These are phyloP conservation scores for Penicillium antarcticum DNA, from an alignment of 495 filamentous ascomycete species.

Conservation along the genomic window DNA sequence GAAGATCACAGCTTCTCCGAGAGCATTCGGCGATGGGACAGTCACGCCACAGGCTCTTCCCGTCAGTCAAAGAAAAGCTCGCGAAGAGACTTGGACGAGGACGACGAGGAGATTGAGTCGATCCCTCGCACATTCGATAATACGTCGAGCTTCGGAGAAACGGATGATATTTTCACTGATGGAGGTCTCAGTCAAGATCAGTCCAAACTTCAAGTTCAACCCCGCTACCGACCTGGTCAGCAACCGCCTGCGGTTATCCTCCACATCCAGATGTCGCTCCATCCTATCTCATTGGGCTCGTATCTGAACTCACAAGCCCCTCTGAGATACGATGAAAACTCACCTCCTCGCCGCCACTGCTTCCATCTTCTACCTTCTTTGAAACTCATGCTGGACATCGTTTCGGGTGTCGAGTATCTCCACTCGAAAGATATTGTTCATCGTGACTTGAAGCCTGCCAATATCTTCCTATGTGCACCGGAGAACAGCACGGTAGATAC, in stretches of 20 bases:
- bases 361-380: conserved; percentile 46
- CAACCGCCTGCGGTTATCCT: conserved; percentile 42
- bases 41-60: conserved; percentile 24
- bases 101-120: conserved; percentile 41
- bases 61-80: conserved; percentile 33
- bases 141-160: conserved; percentile 30
- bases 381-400: conserved; percentile 40
- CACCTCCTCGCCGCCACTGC: conserved; percentile 39
- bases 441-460: conserved; percentile 70
- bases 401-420: conserved; percentile 56
- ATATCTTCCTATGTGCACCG: conserved; percentile 55
- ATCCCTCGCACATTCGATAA: conserved; percentile 35
- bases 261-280: conserved; percentile 55
- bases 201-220: conserved; percentile 35
- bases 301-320: conserved; percentile 38
- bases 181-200: conserved; percentile 37
- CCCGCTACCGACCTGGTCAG: conserved; percentile 18
- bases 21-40: conserved; percentile 20
- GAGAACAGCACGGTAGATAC: conserved; percentile 22
- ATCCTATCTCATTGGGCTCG: conserved; percentile 46
- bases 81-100: conserved; percentile 24
- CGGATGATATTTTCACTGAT: conserved; percentile 52
- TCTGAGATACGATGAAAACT: not conserved
- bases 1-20: conserved; percentile 18
- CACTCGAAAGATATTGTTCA: conserved; percentile 61